Evolutionary conservation across 1,284 basidiomycete species (phyloP).

Genomic region (Jaminaea rosea): DNA sequence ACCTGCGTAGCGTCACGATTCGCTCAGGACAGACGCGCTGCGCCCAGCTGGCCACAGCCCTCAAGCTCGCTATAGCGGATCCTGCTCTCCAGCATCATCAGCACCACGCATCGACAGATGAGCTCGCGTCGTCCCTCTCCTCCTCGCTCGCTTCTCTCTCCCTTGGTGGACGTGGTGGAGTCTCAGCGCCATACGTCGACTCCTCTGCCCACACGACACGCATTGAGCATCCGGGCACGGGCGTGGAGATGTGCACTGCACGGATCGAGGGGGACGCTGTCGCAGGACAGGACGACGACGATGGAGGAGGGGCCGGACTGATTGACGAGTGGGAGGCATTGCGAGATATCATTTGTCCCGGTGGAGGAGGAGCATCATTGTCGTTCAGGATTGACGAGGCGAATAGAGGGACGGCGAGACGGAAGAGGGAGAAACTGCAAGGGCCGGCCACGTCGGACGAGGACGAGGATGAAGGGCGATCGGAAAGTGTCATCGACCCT

Average conservation of each 20-base stretch:
- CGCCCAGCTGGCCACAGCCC: not conserved
- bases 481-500: not conserved
- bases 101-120: not conserved
- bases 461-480: too few species aligned
- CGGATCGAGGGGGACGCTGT: constrained; percentile 11
- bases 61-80: not conserved
- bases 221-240: not conserved
- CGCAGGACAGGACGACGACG: constrained; percentile 3
- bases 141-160: not conserved
- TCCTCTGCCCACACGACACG: constrained; percentile 1
- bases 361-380: not conserved
- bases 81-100: not conserved
- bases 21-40: not conserved
- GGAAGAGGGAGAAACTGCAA: not conserved
- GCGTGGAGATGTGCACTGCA: constrained; percentile 7
- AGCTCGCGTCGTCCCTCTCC: not conserved
- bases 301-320: not conserved
- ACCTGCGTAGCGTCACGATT: not conserved
- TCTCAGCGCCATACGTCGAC: constrained; percentile 3
- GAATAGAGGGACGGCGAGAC: not conserved
- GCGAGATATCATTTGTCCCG: constrained; percentile 23
- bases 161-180: not conserved
- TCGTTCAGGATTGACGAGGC: not conserved
- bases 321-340: constrained; percentile 38
- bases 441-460: too few species aligned